phyloP scores from a whole-genome alignment of 169 alveolate genomes.

The Plasmodium yoelii region DNA sequence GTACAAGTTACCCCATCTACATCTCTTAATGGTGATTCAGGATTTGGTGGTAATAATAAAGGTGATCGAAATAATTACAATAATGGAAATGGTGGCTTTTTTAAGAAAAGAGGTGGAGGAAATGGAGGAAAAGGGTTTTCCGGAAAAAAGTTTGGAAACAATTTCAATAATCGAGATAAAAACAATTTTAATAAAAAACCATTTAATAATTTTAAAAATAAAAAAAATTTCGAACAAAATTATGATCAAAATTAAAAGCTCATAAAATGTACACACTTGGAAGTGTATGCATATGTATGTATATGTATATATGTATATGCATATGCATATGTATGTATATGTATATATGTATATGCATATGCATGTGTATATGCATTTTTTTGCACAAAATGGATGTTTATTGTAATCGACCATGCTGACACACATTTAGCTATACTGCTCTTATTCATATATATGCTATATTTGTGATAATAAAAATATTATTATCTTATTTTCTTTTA shows the following conservation, averaged over 20 bases:
- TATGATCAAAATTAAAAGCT: background rate
- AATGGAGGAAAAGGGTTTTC: background rate
- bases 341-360: no score
- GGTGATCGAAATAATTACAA: background rate
- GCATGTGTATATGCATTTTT: no score
- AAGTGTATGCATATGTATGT: no score
- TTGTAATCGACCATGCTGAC: no score
- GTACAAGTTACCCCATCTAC: constrained; percentile 8
- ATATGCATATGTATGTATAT: no score
- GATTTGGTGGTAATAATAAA: constrained; percentile 19
- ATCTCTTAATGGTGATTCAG: background rate
- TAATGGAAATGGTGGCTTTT: background rate
- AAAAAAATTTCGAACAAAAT: constrained; percentile 15
- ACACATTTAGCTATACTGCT: no score
- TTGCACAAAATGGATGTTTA: no score
- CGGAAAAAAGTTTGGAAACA: constrained; percentile 24
- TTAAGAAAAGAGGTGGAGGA: constrained; percentile 14
- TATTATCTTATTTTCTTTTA: no score
- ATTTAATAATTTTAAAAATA: constrained; percentile 55
- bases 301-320: no score
- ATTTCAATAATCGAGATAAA: constrained; percentile 4
- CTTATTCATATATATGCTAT: no score
- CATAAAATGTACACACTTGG: no score
- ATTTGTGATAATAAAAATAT: no score
- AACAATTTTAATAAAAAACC: constrained; percentile 22